Evolutionary conservation across 2,329 filamentous ascomycete genomes (phyloP), one percentile per base, ranked within the genome.

Genomic region (Fusarium oxysporum): DNA sequence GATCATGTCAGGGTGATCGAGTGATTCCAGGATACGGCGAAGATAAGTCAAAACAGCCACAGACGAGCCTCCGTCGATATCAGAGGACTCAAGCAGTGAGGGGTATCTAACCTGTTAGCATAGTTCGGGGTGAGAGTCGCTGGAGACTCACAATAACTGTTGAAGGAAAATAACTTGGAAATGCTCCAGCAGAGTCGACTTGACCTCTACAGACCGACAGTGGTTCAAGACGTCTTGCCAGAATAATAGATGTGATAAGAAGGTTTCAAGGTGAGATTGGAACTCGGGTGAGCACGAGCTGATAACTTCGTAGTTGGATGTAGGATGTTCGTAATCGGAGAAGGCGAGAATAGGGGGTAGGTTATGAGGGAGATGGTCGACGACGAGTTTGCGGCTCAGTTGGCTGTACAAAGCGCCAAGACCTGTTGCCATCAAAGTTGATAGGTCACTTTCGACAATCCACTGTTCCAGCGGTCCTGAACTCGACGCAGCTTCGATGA

Each of bases 221-320:
- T 98, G 96, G 80, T 98, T 96, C 68, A 99, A 86, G 38, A 98
- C 95, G 81, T 99, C 96, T 83, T 99, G 96, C 96, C 96, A 99
- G 80, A 99, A 99, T 10, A 97, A 86, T 54, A 99, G 87, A 79
- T 98, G 97, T 1, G 96, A 97, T 45, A 99, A 87, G 78, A 99
- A 99, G 0, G 95, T 97, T 61, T 96, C 92, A 78, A 98, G 89
- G 77, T 98, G 94, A n/a, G 91, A 89, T 77, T 94, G 92, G 71
- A 97, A 95, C 66, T 94, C 90, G 2, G 88, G 85, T 6, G 92
- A 91, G 80, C 92, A 92, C 54, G 94, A 91, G 82, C 90, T 91
- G 77, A 94, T 90, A 73, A 95, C 89, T 78, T 94, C 90, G 76
- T 91, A 87, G 73, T 90, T 90, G 3, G 90, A 86, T n/a, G 87